A percentile compares a stretch with the other conserved stretches of the same genome.
phyloP scores from a whole-genome alignment of 768 basidiomycete genomes.

The Suillus ampliporus region DNA sequence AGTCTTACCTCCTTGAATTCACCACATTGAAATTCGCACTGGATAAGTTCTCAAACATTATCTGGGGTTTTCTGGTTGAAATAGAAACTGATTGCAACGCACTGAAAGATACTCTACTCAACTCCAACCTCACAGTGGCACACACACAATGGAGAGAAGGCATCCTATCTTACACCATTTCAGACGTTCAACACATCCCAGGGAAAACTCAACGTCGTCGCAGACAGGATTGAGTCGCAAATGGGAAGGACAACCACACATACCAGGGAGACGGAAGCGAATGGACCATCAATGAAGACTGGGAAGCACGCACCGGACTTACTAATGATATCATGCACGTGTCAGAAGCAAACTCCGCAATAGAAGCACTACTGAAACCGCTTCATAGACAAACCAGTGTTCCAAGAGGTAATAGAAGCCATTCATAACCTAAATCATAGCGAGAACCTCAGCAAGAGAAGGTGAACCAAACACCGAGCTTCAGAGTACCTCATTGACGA shows the following conservation, averaged over 20 bases:
- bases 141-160: slow-evolving; percentile 38
- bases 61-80: slow-evolving; percentile 38
- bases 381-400: slow-evolving; percentile 23
- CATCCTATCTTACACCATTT: slow-evolving; percentile 28
- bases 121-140: slow-evolving; percentile 25
- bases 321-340: slow-evolving; percentile 24
- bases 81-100: slow-evolving; percentile 35
- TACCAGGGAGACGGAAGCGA: slow-evolving; percentile 27
- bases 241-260: slow-evolving; percentile 19
- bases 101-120: slow-evolving; percentile 28
- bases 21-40: slow-evolving; percentile 41
- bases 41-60: slow-evolving; percentile 37
- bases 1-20: slow-evolving; percentile 43
- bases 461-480: slow-evolving; percentile 22
- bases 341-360: not conserved
- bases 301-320: slow-evolving; percentile 25
- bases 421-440: slow-evolving; percentile 20
- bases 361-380: not conserved
- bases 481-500: slow-evolving; percentile 26
- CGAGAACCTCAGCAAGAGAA: slow-evolving; percentile 15
- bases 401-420: slow-evolving; percentile 21
- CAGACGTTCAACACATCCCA: slow-evolving; percentile 21
- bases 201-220: slow-evolving; percentile 29
- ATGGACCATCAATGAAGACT: slow-evolving; percentile 23
- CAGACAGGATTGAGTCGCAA: slow-evolving; percentile 38